phyloP scores from a whole-genome alignment of 129 eudicot genomes.

The Chrysanthemum seticuspe region DNA sequence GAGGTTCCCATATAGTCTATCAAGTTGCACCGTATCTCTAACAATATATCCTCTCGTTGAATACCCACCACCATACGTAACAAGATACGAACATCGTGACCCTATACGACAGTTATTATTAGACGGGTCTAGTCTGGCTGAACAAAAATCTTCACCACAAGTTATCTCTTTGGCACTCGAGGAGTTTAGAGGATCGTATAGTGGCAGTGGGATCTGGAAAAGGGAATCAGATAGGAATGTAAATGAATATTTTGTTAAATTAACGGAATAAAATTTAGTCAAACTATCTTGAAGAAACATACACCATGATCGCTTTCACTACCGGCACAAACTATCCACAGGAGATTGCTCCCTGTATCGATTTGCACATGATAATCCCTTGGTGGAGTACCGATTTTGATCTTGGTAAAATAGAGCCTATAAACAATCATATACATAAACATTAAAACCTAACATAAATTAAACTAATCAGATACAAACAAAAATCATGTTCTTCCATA shows the following conservation, averaged over 20 bases:
- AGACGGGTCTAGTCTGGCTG: slow-evolving; percentile 26
- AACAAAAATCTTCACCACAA: slow-evolving; percentile 73
- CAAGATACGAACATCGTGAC: slow-evolving; percentile 56
- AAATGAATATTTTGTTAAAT: background rate
- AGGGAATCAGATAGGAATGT: background rate
- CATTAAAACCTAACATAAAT: background rate
- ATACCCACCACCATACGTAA: slow-evolving; percentile 90
- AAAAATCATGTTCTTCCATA: background rate
- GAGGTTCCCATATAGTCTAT: slow-evolving; percentile 61
- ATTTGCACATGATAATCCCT: slow-evolving; percentile 74
- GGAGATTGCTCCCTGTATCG: slow-evolving; percentile 84
- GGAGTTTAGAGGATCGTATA: slow-evolving; percentile 60
- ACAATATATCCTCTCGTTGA: slow-evolving; percentile 74
- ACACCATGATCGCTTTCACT: slow-evolving; percentile 75
- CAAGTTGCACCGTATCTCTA: slow-evolving; percentile 48
- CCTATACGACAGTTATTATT: slow-evolving; percentile 54
- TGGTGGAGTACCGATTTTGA: slow-evolving; percentile 75
- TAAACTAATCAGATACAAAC: background rate
- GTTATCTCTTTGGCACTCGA: slow-evolving; percentile 45
- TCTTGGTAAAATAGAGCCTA: slow-evolving; percentile 81
- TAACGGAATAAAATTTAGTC: background rate
- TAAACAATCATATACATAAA: background rate
- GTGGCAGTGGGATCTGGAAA: slow-evolving; percentile 54
- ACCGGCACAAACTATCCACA: slow-evolving; percentile 84
- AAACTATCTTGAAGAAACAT: slow-evolving; percentile 22